Evolutionary conservation across 2,329 filamentous ascomycete species (phyloP), one percentile per base, ranked within the genome.

Genomic region (Alternaria arbusti): DNA sequence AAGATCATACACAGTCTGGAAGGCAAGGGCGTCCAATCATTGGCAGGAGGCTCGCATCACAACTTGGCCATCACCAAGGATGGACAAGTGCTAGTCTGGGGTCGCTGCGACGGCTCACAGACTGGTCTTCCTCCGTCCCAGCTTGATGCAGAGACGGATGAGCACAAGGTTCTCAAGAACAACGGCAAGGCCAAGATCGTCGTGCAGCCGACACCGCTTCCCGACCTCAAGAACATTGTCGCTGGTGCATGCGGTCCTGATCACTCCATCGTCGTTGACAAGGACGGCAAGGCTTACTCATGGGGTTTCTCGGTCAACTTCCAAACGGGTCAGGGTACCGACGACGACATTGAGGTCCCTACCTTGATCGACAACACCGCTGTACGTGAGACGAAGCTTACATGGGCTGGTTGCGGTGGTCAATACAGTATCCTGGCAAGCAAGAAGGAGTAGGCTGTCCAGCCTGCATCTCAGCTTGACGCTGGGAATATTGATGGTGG

Each of bases 311-410:
- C 88, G 12, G 88, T 88, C 50, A 93, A 91, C 73, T 94, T 93
- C 79, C 92, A 95, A 82, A 93, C 91, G 5, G 92, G 92, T 11
- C 89, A 90, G 71, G 92, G 91, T 45, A 89, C 86, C 2, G 88
- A 88, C n/a, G 92, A 96, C 54, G 93, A 97, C 71, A 86, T 97
- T 28, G 86, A 90, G 70, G 85, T 87, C 23, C 93, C 94, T 0
- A 96, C 91, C 0, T 74, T 90, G 52, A 92, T 97, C 59, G 91
- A 96, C 74, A 97, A 97, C 82, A 91, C 90, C 12, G 94, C 93
- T 45, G 87, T 96, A 26, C 86, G 89, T 28, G 92, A 88, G 45
- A 90, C 91, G 81, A 89, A 90, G 79, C 85, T 97, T 46, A 85
- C 89, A 32, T 93, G 86, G 81, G 92, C 91, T n/a, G 92, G 92